phyloP scores from a whole-genome alignment of 1,139 yeast species.

The Suhomyces atakaporum region DNA sequence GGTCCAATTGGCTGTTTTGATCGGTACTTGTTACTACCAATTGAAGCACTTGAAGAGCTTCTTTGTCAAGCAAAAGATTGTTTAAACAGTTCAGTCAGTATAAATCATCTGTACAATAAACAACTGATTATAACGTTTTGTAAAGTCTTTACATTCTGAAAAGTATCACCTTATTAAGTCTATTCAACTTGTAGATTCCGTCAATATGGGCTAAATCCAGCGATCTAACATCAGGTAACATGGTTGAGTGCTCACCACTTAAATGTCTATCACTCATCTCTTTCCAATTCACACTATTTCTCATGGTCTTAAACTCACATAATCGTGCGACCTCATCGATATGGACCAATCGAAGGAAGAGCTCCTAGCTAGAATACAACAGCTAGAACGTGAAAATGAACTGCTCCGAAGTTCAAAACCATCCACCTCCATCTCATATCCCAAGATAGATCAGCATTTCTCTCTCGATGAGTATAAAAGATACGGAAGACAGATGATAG shows the following conservation, averaged over 20 bases:
- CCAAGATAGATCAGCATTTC: slow-evolving; percentile 16
- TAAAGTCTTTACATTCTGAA: too few relatives aligned
- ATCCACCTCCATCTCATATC: neutral
- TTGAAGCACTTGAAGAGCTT: slow-evolving; percentile 53
- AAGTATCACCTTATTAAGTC: too few relatives aligned
- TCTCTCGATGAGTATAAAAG: slow-evolving; percentile 69
- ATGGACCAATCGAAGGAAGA: slow-evolving; percentile 19
- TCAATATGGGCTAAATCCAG: too few relatives aligned
- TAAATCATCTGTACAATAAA: too few relatives aligned
- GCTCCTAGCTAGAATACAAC: slow-evolving; percentile 22
- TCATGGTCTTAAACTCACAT: too few relatives aligned
- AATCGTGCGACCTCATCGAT: slow-evolving; percentile 3
- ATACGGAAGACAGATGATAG: slow-evolving; percentile 95
- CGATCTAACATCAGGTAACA: too few relatives aligned
- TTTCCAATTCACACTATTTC: slow-evolving; percentile 1
- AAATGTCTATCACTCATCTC: too few relatives aligned
- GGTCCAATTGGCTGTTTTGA: slow-evolving; percentile 47
- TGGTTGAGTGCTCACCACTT: too few relatives aligned
- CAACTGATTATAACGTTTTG: too few relatives aligned
- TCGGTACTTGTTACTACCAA: slow-evolving; percentile 52
- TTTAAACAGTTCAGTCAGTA: slow-evolving; percentile 22
- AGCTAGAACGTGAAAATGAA: slow-evolving; percentile 29
- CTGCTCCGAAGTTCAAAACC: slow-evolving; percentile 10
- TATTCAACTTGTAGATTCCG: too few relatives aligned
- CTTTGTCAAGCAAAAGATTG: slow-evolving; percentile 55